phyloP scores from a whole-genome alignment of 129 eudicot species.

The Flaveria sonorensis region DNA sequence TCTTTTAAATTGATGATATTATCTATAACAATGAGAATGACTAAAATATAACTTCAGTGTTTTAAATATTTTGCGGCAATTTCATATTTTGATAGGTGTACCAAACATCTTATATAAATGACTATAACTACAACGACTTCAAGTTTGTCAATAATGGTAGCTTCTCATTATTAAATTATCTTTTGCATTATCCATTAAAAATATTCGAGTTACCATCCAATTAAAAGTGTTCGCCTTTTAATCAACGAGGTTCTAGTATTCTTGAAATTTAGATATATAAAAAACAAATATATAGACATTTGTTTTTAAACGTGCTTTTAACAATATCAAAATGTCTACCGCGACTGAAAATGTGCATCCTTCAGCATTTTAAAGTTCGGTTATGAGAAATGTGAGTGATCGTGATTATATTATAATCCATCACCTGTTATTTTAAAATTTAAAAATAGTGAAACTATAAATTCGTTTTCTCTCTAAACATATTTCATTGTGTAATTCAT shows the following conservation, averaged over 20 bases:
- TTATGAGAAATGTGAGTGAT: neutral
- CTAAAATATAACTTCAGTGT: neutral
- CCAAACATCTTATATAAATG: constrained; percentile 22
- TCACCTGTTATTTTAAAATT: neutral
- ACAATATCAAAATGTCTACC: too few relatives aligned
- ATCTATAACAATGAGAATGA: neutral
- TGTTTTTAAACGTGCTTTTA: too few relatives aligned
- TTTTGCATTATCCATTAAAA: constrained; percentile 20
- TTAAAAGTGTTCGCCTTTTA: neutral
- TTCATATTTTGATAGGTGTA: constrained; percentile 10
- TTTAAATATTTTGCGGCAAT: neutral
- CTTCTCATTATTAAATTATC: neutral
- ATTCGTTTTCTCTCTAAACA: too few relatives aligned
- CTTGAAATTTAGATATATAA: too few relatives aligned
- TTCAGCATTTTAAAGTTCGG: neutral
- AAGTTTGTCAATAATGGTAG: constrained; percentile 19
- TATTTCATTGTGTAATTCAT: neutral
- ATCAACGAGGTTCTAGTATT: too few relatives aligned
- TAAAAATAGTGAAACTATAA: neutral
- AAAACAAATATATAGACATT: too few relatives aligned
- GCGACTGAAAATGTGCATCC: neutral
- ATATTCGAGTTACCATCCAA: constrained; percentile 23
- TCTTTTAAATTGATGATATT: too few relatives aligned
- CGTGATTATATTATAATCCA: too few relatives aligned
- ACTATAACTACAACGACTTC: neutral